Conservation (phyloP, 2,329 filamentous ascomycete species). For the Calonectria leucothoes region DNA sequence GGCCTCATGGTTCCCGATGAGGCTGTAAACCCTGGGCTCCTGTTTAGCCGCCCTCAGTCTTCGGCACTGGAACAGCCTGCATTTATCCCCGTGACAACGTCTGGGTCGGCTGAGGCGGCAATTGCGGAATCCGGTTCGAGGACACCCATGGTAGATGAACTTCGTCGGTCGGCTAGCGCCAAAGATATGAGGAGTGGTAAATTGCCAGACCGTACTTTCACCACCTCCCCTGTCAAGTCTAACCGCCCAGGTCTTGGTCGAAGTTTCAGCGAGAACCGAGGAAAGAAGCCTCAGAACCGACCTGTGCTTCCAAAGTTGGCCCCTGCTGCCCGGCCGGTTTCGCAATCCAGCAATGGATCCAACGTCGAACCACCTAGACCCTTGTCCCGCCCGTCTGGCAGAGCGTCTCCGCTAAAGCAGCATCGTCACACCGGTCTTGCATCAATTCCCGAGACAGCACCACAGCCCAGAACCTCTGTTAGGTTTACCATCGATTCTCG, state of each 20-base stretch:
- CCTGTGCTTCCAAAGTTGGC: constrained; percentile 61
- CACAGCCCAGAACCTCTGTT: constrained; percentile 64
- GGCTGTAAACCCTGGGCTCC: constrained; percentile 69
- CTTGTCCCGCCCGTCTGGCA: constrained; percentile 55
- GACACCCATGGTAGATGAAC: constrained; percentile 43
- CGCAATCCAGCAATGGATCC: constrained; percentile 46
- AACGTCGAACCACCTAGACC: constrained; percentile 50
- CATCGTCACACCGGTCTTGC: constrained; percentile 63
- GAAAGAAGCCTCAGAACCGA: constrained; percentile 54
- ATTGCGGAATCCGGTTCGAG: constrained; percentile 41
- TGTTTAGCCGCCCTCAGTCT: constrained; percentile 65
- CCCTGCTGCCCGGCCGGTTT: constrained; percentile 54
- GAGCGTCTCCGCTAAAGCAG: constrained; percentile 66
- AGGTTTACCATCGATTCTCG: constrained; percentile 73
- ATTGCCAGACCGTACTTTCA: constrained; percentile 53
- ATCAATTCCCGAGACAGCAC: constrained; percentile 67
- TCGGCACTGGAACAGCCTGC: constrained; percentile 55
- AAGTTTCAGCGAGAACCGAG: constrained; percentile 66
- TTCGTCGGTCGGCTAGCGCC: constrained; percentile 59
- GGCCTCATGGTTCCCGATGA: constrained; percentile 57
- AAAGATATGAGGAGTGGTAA: constrained; percentile 57
- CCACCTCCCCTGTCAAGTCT: constrained; percentile 65
- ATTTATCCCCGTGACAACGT: constrained; percentile 45
- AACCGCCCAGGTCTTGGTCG: constrained; percentile 63
- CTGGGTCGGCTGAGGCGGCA: constrained; percentile 42